A percentile compares a stretch with the other conserved stretches of the same genome.
These are phyloP conservation scores for Trapa incisa DNA, from an alignment of 345 rosid genomes.

Conservation along the genomic window DNA sequence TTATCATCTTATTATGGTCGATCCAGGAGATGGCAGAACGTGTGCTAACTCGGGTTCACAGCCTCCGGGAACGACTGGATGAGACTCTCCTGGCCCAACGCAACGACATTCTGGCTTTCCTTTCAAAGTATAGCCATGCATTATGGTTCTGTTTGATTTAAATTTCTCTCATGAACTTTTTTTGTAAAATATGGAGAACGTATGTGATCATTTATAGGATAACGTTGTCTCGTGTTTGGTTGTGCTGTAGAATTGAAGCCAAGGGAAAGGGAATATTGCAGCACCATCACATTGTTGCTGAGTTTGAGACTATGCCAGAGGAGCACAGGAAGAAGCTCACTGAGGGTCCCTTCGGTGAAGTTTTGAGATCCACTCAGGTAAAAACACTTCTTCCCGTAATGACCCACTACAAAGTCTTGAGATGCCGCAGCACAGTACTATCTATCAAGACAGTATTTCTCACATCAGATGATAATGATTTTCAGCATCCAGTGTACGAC, in stretches of 20 bases:
- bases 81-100: conserved; percentile 56
- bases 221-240: background rate
- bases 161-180: background rate
- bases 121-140: conserved; percentile 36
- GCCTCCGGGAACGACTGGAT: conserved; percentile 67
- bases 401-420: no score
- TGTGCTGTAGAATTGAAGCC: conserved; percentile 42
- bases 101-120: conserved; percentile 55
- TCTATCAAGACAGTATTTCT: background rate
- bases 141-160: background rate
- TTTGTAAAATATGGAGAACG: background rate
- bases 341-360: conserved; percentile 51
- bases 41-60: conserved; percentile 45
- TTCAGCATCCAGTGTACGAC: background rate
- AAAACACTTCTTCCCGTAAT: no score
- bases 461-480: background rate
- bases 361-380: conserved; percentile 66
- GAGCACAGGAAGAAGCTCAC: conserved; percentile 37
- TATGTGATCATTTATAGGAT: background rate
- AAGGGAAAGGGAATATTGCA: conserved; percentile 81
- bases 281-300: conserved; percentile 60
- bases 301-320: conserved; percentile 55
- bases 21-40: conserved; percentile 35
- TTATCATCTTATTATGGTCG: background rate
- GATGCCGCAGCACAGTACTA: background rate